phyloP scores from a whole-genome alignment of 768 basidiomycete species.

The Thelephora aurantiotincta region DNA sequence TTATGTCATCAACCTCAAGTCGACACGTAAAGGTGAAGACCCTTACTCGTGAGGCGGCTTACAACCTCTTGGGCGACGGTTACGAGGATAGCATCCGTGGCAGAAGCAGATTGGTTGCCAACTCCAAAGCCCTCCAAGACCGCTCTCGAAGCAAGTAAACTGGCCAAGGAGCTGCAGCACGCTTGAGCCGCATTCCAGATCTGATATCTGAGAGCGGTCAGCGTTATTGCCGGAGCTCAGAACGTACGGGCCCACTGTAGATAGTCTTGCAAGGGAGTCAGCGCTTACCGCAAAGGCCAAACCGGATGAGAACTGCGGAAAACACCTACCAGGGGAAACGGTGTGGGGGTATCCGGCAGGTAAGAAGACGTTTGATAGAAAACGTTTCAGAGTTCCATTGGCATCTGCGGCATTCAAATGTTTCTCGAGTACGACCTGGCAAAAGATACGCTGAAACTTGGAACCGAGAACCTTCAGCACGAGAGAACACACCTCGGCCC shows the following conservation, averaged over 20 bases:
- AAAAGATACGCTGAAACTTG: too few species aligned
- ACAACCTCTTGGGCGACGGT: slow-evolving; percentile 54
- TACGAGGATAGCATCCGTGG: slow-evolving; percentile 49
- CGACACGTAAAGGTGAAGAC: neutral
- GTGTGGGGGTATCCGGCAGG: slow-evolving; percentile 48
- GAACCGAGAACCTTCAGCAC: too few species aligned
- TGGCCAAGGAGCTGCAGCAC: slow-evolving; percentile 53
- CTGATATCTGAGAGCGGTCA: slow-evolving; percentile 35
- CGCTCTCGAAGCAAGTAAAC: slow-evolving; percentile 50
- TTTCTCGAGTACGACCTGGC: too few species aligned
- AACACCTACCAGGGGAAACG: slow-evolving; percentile 38
- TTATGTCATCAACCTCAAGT: neutral
- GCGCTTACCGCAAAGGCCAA: neutral
- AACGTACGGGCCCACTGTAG: neutral
- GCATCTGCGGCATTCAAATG: neutral
- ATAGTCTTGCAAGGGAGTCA: neutral
- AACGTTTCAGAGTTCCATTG: neutral
- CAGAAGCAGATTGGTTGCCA: slow-evolving; percentile 50
- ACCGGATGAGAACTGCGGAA: neutral
- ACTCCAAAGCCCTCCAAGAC: slow-evolving; percentile 58
- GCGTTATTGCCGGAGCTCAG: neutral
- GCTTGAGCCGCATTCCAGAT: slow-evolving; percentile 53
- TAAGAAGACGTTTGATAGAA: slow-evolving; percentile 37
- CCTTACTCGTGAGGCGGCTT: slow-evolving; percentile 48
- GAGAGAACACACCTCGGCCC: too few species aligned